A percentile compares a stretch with the other conserved stretches of the same genome.
Conservation (phyloP, 73 alveolate species). For the Tetrahymena thermophila region DNA sequence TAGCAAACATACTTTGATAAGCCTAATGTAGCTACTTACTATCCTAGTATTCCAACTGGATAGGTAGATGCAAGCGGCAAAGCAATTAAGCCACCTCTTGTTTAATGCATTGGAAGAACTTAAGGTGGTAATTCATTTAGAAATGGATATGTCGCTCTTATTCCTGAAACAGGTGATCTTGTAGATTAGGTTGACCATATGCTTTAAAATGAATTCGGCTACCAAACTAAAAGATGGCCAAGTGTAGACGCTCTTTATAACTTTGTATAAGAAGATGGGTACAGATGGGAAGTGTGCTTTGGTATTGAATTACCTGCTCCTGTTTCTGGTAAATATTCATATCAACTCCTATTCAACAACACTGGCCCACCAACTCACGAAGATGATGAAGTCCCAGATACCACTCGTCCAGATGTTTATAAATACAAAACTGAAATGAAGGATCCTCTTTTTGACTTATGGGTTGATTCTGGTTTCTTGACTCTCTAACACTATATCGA, state of each 20-base stretch:
- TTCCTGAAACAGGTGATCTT: neutral
- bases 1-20: neutral
- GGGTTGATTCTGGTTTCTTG: slow-evolving; percentile 13
- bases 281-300: neutral
- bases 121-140: slow-evolving; percentile 3
- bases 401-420: neutral
- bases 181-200: neutral
- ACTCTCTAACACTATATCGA: slow-evolving; percentile 10
- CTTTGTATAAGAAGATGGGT: neutral
- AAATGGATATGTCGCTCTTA: neutral
- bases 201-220: neutral
- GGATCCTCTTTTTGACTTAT: neutral
- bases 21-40: neutral
- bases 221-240: neutral
- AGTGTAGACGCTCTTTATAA: neutral
- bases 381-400: neutral
- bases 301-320: neutral
- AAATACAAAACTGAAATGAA: neutral
- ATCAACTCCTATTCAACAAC: neutral
- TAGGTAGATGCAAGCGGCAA: neutral
- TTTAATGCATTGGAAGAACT: slow-evolving; percentile 11
- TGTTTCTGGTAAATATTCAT: neutral
- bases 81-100: neutral
- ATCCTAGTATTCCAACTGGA: neutral
- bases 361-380: neutral